Evolutionary conservation across 768 basidiomycete species (phyloP), one percentile per base, ranked within the genome.

Genomic region (Boletus eberwhitei): DNA sequence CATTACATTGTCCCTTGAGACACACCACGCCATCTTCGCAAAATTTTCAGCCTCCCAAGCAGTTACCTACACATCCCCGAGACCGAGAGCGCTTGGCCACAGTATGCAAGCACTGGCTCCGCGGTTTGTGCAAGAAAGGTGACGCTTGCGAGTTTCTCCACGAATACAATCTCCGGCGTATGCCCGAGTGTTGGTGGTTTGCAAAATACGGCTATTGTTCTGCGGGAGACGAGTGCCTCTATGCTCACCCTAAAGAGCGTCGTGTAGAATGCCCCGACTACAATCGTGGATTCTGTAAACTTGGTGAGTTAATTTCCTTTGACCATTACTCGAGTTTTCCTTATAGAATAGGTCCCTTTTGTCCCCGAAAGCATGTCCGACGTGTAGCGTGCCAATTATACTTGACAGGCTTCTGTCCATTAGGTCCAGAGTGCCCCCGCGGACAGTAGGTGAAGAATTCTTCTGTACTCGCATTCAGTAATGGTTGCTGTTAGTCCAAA

Each of bases 121-220:
- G 97, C 53, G 97, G 97, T 14, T 79, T 99, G 17, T 98, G 97
- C 74, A 98, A 98, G 76, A 98, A 98, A 72, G 96, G 94, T 50
- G 90, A 95, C 67, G 87, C 89, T 24, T 99, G 97, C 75, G 97
- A 98, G 75, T 99, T 98, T 72, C 80, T 98, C 68, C 97, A 99
- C 74, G 97, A 98, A 75, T 99, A 98, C 77, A 97, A 98, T 70
- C 80, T 99, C 48, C 77, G 97, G 55, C 87, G 92, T 57, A 98
- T 98, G 95, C 97, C 97, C 7, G 93, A 98, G 70, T 98, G 97
- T 66, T 97, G 93, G 88, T 98, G 94, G 94, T 98, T 86, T 71
- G 92, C 92, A 48, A 97, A 96, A 71, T 95, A 93, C 65, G 97
- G 97, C 16, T 98, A 94, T 72, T 98, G 97, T 71, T 91, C 92